phyloP scores from a whole-genome alignment of 768 basidiomycete species.

The Termitomyces bulborhizus region DNA sequence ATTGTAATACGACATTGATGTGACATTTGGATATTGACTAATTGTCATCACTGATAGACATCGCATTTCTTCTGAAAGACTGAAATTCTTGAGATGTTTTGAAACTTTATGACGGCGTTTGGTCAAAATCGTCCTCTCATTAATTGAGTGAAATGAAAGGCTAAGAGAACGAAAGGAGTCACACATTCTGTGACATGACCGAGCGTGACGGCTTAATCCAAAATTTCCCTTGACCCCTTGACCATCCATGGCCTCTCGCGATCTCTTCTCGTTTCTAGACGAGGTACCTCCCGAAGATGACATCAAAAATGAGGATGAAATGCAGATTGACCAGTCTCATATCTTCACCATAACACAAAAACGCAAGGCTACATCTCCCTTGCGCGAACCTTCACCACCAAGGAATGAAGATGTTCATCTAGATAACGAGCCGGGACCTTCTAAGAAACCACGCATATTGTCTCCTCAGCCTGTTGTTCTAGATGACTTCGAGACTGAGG shows the following conservation, averaged over 20 bases:
- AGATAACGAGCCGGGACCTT: constrained; percentile 31
- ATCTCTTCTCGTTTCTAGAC: constrained; percentile 69
- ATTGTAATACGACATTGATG: too few relatives aligned
- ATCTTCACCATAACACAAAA: constrained; percentile 26
- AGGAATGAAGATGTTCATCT: constrained; percentile 17
- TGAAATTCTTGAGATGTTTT: background rate
- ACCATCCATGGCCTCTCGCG: constrained; percentile 35
- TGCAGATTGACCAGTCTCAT: constrained; percentile 18
- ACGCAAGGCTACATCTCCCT: constrained; percentile 33
- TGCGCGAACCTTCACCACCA: constrained; percentile 11
- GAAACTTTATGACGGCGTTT: background rate
- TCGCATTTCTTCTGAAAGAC: background rate
- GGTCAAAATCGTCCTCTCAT: too few relatives aligned
- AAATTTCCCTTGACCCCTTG: constrained; percentile 10
- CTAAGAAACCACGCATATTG: constrained; percentile 57
- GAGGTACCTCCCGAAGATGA: constrained; percentile 33
- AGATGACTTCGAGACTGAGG: constrained; percentile 94
- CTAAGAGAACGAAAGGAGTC: background rate
- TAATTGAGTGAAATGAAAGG: too few relatives aligned
- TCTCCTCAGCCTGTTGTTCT: constrained; percentile 73
- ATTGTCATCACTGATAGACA: background rate
- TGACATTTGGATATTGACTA: background rate
- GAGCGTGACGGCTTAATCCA: background rate
- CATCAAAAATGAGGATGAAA: constrained; percentile 27
- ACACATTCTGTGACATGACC: background rate